Evolutionary conservation across 192 early-diverging fungal genomes (phyloP).

Genomic region (Gryganskiella cystojenkinii): DNA sequence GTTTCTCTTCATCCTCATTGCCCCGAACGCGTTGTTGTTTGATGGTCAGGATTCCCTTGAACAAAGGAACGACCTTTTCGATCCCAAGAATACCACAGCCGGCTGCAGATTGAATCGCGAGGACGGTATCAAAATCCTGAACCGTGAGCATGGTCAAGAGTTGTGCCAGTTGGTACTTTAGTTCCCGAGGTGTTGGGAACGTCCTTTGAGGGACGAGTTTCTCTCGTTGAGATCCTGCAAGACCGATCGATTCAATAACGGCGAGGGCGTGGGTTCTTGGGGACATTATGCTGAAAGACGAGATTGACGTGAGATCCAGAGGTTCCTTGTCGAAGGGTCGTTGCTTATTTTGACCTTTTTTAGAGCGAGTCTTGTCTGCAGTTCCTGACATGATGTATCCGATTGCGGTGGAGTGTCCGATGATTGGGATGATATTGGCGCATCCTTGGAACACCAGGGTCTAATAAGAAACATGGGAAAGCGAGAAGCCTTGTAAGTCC

Average conservation of each 20-base stretch:
- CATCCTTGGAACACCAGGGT: constrained; percentile 62
- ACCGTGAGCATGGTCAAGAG: not conserved
- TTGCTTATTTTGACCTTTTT: constrained; percentile 5
- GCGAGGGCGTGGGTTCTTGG: constrained; percentile 59
- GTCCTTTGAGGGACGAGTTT: constrained; percentile 15
- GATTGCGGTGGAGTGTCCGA: constrained; percentile 53
- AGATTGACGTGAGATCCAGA: constrained; percentile 28
- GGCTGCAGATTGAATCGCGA: constrained; percentile 52
- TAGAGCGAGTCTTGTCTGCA: constrained; percentile 8
- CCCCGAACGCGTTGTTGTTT: constrained; percentile 31
- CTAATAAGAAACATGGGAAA: constrained; percentile 21
- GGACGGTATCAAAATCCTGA: constrained; percentile 41
- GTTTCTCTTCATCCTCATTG: constrained; percentile 11
- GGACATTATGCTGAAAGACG: constrained; percentile 56
- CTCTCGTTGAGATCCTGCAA: constrained; percentile 2
- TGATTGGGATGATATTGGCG: constrained; percentile 55
- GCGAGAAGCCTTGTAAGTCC: not conserved
- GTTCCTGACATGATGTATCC: constrained; percentile 55
- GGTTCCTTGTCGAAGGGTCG: not conserved
- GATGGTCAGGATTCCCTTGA: constrained; percentile 60
- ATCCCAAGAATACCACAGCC: constrained; percentile 59
- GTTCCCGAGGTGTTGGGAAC: not conserved
- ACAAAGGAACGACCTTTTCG: constrained; percentile 55
- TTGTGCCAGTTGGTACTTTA: constrained; percentile 19
- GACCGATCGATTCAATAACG: constrained; percentile 45